Conservation (phyloP, 1,139 yeast species). For the Debaryomycetaceae sp. region DNA sequence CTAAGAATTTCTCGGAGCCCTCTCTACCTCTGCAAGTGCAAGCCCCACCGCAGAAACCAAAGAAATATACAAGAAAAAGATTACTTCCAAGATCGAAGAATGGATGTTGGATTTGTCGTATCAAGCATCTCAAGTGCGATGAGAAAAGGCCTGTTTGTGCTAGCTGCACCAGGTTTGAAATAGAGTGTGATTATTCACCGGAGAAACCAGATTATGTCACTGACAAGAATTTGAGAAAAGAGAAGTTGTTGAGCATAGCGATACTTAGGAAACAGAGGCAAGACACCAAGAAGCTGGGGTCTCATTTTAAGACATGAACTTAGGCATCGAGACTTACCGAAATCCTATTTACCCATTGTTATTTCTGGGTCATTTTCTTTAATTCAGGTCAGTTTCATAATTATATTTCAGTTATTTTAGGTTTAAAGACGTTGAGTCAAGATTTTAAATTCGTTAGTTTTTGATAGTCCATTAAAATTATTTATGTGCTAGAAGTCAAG, state of each 20-base stretch:
- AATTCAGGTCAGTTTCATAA: background rate
- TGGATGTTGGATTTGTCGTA: constrained; percentile 52
- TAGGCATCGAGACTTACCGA: background rate
- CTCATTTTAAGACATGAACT: background rate
- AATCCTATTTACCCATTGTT: no score
- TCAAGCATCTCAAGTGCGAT: constrained; percentile 48
- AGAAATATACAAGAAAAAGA: constrained; percentile 41
- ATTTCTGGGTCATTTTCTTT: no score
- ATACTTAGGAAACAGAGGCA: constrained; percentile 29
- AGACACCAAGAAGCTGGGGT: constrained; percentile 3
- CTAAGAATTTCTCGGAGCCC: background rate
- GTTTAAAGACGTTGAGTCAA: background rate
- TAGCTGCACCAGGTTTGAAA: constrained; percentile 40
- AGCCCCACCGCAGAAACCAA: constrained; percentile 13
- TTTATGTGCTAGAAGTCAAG: background rate
- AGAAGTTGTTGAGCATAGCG: constrained; percentile 33
- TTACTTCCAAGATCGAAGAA: constrained; percentile 40
- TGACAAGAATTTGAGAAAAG: constrained; percentile 33
- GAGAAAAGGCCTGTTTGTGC: constrained; percentile 39
- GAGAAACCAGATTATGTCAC: constrained; percentile 41
- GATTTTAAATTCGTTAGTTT: background rate
- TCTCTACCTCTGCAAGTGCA: background rate
- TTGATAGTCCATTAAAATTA: constrained; percentile 1
- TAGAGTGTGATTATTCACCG: constrained; percentile 42
- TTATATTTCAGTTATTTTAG: background rate